phyloP scores from a whole-genome alignment of 805 yeast species.

The Candida sphagnicola region DNA sequence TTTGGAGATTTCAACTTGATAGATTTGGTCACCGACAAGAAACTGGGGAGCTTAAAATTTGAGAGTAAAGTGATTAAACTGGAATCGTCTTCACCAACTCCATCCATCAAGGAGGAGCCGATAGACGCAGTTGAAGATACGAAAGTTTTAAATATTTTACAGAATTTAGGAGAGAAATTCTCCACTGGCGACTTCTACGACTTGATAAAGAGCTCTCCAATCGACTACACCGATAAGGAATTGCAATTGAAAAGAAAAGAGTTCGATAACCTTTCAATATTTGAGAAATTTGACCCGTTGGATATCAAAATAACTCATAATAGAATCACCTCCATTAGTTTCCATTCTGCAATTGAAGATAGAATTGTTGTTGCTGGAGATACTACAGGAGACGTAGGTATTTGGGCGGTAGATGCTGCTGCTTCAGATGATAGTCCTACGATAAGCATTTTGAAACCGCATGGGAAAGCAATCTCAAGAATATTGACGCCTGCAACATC shows the following conservation, averaged over 20 bases:
- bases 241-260: slow-evolving; percentile 49
- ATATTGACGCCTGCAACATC: slow-evolving; percentile 50
- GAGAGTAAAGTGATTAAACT: slow-evolving; percentile 24
- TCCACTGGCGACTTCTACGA: slow-evolving; percentile 73
- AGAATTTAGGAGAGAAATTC: slow-evolving; percentile 44
- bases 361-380: slow-evolving; percentile 82
- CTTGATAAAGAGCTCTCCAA: slow-evolving; percentile 30
- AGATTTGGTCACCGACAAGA: slow-evolving; percentile 49
- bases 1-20: slow-evolving; percentile 61
- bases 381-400: slow-evolving; percentile 78
- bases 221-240: slow-evolving; percentile 31
- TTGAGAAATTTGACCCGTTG: slow-evolving; percentile 59
- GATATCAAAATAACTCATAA: slow-evolving; percentile 68
- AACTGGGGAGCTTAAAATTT: slow-evolving; percentile 30
- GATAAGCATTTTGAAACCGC: slow-evolving; percentile 65
- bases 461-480: slow-evolving; percentile 68
- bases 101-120: slow-evolving; percentile 6
- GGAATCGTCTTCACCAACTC: slow-evolving; percentile 7
- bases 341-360: slow-evolving; percentile 69
- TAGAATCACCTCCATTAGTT: slow-evolving; percentile 67
- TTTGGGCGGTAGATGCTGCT: slow-evolving; percentile 70
- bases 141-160: slow-evolving; percentile 29
- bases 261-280: slow-evolving; percentile 48
- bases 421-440: slow-evolving; percentile 41
- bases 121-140: slow-evolving; percentile 14